phyloP scores from a whole-genome alignment of 768 basidiomycete species.

The Cystobasidium ongulense region DNA sequence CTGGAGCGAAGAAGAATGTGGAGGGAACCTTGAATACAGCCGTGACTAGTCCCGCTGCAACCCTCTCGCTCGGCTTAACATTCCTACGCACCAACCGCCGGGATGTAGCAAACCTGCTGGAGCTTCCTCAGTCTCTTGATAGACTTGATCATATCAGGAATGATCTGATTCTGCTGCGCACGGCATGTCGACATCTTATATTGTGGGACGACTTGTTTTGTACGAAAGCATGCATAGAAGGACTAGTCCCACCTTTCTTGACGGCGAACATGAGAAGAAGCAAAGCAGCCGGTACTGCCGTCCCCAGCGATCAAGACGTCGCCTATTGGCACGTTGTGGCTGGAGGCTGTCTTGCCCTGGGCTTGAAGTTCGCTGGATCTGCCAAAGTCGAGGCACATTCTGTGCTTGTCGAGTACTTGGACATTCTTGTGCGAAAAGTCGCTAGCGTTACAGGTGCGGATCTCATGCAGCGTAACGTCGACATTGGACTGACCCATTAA shows the following conservation, averaged over 20 bases:
- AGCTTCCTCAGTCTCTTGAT: constrained; percentile 69
- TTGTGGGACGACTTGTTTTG: constrained; percentile 75
- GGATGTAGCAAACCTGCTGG: constrained; percentile 77
- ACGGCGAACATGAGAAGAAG: constrained; percentile 50
- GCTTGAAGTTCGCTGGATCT: constrained; percentile 87
- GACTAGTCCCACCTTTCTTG: constrained; percentile 64
- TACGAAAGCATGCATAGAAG: constrained; percentile 47
- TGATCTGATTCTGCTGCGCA: constrained; percentile 72
- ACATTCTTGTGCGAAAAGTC: constrained; percentile 64
- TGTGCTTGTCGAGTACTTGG: constrained; percentile 71
- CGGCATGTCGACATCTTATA: constrained; percentile 67
- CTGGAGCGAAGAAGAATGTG: constrained; percentile 24
- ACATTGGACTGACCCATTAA: not conserved
- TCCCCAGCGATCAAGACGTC: constrained; percentile 57
- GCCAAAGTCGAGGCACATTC: constrained; percentile 80
- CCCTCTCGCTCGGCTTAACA: constrained; percentile 84
- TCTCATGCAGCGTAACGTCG: not conserved
- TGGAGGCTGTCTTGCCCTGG: constrained; percentile 83
- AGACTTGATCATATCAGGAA: constrained; percentile 79
- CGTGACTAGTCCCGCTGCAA: constrained; percentile 82
- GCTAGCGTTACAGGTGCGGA: constrained; percentile 55
- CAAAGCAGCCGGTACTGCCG: constrained; percentile 51
- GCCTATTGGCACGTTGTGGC: constrained; percentile 87
- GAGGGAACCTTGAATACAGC: constrained; percentile 62
- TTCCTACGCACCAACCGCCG: constrained; percentile 73